Base-by-base conservation (phyloP, 306 rosid genomes). In the Quercus berberidifolia region DNA sequence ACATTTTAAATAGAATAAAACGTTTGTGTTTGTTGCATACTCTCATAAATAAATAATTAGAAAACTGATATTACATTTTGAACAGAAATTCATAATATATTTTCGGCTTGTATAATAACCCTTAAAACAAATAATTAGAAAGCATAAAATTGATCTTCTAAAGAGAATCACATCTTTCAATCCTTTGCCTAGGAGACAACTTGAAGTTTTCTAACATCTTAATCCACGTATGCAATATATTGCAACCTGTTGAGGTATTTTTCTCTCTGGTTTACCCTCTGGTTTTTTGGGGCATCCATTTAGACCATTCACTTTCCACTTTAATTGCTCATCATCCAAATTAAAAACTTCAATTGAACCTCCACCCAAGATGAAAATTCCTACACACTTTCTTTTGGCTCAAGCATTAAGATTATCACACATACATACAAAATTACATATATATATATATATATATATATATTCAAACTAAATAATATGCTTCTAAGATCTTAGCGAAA, bases 151-250 rank as follows among this genome's bases (percentile, higher is more conserved):
- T 74, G 31, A 72, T 17, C 55, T 70, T 54, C 33, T 68, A 19
- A 68, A 54, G 69, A 65, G 54, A 79, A 59, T 86, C 75, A 90
- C 99, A 95, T 95, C 98, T 84, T 91, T 76, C 71, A 95, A 94
- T 86, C 98, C 99, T 86, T 90, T 84, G 74, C 89, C 80, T 63
- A 91, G 99, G 71, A 95, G 96, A 71, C 86, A 87, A 85, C 99
- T 92, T 55, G 98, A 80, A 76, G 98, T 97, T 90, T 95, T 95
- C 89, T 95, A 97, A 74, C 99, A 95, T 67, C 99, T 91, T 78
- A 92, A 92, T 71, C 98, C 99, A 79, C 97, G 96, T 0, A 98
- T 95, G 87, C 98, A 95, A 86, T 92, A 92, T 97, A 95, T 95
- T 63, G 99, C 99, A 77, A 95, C 91, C 21, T 91, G 91, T 14